These are phyloP conservation scores for Amanita phalloides DNA, from an alignment of 768 basidiomycete species.

Conservation along the genomic window DNA sequence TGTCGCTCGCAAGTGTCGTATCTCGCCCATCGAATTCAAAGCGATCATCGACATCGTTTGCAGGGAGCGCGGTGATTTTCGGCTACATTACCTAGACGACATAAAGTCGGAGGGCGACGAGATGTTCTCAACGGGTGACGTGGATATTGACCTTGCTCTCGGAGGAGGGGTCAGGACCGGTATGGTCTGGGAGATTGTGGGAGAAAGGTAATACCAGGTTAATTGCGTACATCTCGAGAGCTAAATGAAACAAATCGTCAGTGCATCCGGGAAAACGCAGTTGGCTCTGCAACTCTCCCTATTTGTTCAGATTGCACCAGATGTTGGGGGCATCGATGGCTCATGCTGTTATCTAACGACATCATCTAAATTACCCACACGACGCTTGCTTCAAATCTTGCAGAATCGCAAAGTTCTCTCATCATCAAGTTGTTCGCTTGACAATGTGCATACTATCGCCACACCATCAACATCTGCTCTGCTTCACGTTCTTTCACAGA, in stretches of 20 bases:
- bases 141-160: slow-evolving; percentile 50
- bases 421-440: slow-evolving; percentile 24
- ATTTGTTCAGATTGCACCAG: slow-evolving; percentile 57
- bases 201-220: slow-evolving; percentile 65
- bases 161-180: slow-evolving; percentile 75
- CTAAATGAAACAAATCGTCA: slow-evolving; percentile 18
- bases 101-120: slow-evolving; percentile 26
- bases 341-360: slow-evolving; percentile 74
- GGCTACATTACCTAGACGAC: slow-evolving; percentile 30
- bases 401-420: slow-evolving; percentile 38
- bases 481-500: slow-evolving; percentile 40
- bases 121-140: slow-evolving; percentile 67
- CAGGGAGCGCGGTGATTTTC: slow-evolving; percentile 24
- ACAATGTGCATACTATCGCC: slow-evolving; percentile 52
- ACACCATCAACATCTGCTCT: slow-evolving; percentile 45
- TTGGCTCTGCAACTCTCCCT: slow-evolving; percentile 78
- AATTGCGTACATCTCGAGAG: not conserved
- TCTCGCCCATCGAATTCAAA: slow-evolving; percentile 37
- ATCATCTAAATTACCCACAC: slow-evolving; percentile 56
- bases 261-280: slow-evolving; percentile 93
- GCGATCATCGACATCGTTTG: slow-evolving; percentile 41
- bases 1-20: slow-evolving; percentile 44
- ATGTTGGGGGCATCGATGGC: slow-evolving; percentile 48
- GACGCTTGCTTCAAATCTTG: slow-evolving; percentile 57
- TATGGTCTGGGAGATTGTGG: slow-evolving; percentile 80